phyloP scores from a whole-genome alignment of 2,329 filamentous ascomycete species.

The Microdochium trichocladiopsis region DNA sequence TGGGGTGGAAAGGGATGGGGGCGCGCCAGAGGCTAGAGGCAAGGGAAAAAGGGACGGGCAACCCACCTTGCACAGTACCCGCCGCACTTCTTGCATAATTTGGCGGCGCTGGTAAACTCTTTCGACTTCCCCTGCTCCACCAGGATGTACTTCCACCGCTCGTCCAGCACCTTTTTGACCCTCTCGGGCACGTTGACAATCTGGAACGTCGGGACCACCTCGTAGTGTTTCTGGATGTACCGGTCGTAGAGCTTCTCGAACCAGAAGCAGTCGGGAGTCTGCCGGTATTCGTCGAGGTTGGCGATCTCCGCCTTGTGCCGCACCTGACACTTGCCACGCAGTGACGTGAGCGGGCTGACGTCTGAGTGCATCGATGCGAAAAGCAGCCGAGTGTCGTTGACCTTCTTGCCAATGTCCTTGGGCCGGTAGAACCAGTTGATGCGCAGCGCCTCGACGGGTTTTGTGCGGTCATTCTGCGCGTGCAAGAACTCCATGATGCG shows the following conservation, averaged over 20 bases:
- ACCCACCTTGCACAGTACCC: conserved; percentile 87
- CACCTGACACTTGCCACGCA: conserved; percentile 91
- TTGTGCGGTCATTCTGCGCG: conserved; percentile 62
- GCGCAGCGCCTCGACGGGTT: conserved; percentile 76
- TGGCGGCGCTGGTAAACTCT: conserved; percentile 91
- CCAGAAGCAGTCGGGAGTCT: conserved; percentile 84
- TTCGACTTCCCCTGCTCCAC: conserved; percentile 91
- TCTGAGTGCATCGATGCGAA: conserved; percentile 99
- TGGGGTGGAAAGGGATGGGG: not conserved
- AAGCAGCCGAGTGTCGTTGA: conserved; percentile 82
- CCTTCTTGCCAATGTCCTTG: conserved; percentile 89
- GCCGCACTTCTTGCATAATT: conserved; percentile 88
- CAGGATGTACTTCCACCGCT: conserved; percentile 93
- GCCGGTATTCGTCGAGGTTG: conserved; percentile 77
- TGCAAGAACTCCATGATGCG: conserved; percentile 98
- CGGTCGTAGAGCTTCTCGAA: conserved; percentile 97
- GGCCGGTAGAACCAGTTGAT: conserved; percentile 99
- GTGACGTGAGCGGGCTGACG: conserved; percentile 81
- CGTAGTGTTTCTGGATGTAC: conserved; percentile 97
- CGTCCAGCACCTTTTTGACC: conserved; percentile 92
- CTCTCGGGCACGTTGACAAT: conserved; percentile 95
- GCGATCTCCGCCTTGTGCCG: conserved; percentile 80
- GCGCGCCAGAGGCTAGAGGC: not conserved
- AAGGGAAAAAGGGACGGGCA: not conserved
- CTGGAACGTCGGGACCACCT: conserved; percentile 83